Conservation (phyloP, 2,329 filamentous ascomycete species). For the Penicillium fuscoglaucum region DNA sequence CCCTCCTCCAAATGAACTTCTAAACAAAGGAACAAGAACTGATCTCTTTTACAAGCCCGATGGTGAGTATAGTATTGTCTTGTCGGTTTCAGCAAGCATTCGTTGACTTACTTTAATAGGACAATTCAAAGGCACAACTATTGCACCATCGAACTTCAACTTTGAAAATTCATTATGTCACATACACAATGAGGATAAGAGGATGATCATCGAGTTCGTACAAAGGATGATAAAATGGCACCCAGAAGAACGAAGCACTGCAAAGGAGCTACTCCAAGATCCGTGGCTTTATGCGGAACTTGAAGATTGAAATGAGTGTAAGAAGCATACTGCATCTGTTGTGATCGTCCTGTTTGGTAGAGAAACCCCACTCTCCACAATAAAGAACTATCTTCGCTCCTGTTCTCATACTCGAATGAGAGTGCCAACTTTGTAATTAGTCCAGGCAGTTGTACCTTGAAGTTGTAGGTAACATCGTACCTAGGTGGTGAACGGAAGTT, state of each 20-base stretch:
- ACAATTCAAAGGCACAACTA: background rate
- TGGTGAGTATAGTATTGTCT: constrained; percentile 4
- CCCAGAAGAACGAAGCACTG: constrained; percentile 33
- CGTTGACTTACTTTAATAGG: constrained; percentile 1
- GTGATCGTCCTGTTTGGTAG: background rate
- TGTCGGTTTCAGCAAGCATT: background rate
- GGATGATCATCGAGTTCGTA: constrained; percentile 31
- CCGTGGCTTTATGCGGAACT: constrained; percentile 30
- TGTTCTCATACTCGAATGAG: background rate
- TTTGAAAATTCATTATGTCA: constrained; percentile 17
- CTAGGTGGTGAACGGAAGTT: background rate
- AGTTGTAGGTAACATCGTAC: background rate
- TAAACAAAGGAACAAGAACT: constrained; percentile 26
- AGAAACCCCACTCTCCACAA: background rate
- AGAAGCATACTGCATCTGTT: background rate
- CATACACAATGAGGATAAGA: constrained; percentile 30
- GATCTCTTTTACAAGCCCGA: constrained; percentile 7
- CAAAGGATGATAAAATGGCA: constrained; percentile 33
- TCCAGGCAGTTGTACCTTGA: background rate
- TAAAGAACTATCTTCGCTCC: background rate
- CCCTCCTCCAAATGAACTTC: constrained; percentile 28
- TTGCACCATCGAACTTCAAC: constrained; percentile 4
- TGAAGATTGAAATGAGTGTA: background rate
- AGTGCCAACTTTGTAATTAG: background rate
- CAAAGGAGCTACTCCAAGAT: constrained; percentile 32